phyloP scores from a whole-genome alignment of 2,329 filamentous ascomycete species.

The Hypoxylon sp. region DNA sequence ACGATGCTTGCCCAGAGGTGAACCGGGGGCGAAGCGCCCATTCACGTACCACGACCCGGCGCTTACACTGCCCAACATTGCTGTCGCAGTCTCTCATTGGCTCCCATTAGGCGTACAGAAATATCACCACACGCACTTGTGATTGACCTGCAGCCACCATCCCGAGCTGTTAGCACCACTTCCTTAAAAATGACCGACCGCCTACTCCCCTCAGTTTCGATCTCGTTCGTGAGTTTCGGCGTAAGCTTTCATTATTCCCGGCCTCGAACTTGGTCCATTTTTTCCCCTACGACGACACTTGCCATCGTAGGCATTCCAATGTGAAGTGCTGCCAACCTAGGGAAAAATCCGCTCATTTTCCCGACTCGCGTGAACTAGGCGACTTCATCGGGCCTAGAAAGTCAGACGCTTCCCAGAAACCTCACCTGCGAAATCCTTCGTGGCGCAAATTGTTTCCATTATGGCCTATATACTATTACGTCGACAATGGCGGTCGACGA shows the following conservation, averaged over 20 bases:
- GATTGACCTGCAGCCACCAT: constrained; percentile 49
- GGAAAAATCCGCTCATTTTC: constrained; percentile 31
- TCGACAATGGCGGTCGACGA: constrained; percentile 68
- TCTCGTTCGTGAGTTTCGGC: constrained; percentile 40
- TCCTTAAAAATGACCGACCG: constrained; percentile 43
- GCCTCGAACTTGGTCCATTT: constrained; percentile 14
- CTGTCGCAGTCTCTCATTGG: constrained; percentile 46
- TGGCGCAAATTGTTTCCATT: constrained; percentile 36
- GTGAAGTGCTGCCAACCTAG: constrained; percentile 38
- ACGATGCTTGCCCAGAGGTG: constrained; percentile 32
- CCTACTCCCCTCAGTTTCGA: constrained; percentile 35
- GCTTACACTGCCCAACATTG: constrained; percentile 47
- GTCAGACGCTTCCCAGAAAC: constrained; percentile 24
- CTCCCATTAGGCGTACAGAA: constrained; percentile 33
- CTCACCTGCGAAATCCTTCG: constrained; percentile 28
- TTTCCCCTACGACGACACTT: constrained; percentile 28
- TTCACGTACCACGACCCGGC: constrained; percentile 43
- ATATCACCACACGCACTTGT: constrained; percentile 50
- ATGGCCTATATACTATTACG: constrained; percentile 68
- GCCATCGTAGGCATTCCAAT: constrained; percentile 40
- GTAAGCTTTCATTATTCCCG: constrained; percentile 41
- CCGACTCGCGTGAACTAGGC: constrained; percentile 22
- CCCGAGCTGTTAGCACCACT: constrained; percentile 32
- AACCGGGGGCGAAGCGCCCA: constrained; percentile 46
- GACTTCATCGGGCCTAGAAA: constrained; percentile 15